phyloP scores from a whole-genome alignment of 768 basidiomycete species.

The Vararia minispora region DNA sequence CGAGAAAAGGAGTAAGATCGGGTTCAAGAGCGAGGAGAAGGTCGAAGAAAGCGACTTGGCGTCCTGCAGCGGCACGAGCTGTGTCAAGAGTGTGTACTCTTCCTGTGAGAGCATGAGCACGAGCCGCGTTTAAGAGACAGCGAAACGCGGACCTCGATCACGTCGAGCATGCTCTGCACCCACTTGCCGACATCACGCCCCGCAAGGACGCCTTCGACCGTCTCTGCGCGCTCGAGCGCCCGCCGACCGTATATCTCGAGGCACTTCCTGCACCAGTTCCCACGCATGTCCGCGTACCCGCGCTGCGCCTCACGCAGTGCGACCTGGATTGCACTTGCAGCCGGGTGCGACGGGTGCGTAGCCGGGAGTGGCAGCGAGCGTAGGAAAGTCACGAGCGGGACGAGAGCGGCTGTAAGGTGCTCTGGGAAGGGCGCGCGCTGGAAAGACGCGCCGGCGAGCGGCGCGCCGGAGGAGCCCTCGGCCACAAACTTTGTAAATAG shows the following conservation, averaged over 20 bases:
- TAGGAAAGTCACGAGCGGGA: constrained; percentile 56
- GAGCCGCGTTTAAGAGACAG: not conserved
- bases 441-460: constrained; percentile 49
- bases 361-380: constrained; percentile 65
- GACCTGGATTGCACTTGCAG: constrained; percentile 47
- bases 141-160: constrained; percentile 46
- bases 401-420: constrained; percentile 38
- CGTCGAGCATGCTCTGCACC: constrained; percentile 51
- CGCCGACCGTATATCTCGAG: constrained; percentile 62
- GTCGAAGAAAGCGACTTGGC: constrained; percentile 42
- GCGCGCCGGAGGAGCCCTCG: constrained; percentile 70
- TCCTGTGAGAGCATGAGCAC: constrained; percentile 27
- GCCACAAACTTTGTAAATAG: constrained; percentile 84
- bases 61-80: constrained; percentile 50
- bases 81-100: constrained; percentile 54
- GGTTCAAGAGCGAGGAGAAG: constrained; percentile 49
- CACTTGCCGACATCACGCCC: constrained; percentile 66
- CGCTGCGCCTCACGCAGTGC: constrained; percentile 68
- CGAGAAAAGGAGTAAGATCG: constrained; percentile 55
- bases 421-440: constrained; percentile 43
- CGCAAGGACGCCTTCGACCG: constrained; percentile 48
- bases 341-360: constrained; percentile 78
- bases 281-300: constrained; percentile 82
- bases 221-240: constrained; percentile 60
- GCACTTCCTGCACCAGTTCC: constrained; percentile 65